Conservation (phyloP, 352 stramenopile species). For the Phytophthora megakarya region DNA sequence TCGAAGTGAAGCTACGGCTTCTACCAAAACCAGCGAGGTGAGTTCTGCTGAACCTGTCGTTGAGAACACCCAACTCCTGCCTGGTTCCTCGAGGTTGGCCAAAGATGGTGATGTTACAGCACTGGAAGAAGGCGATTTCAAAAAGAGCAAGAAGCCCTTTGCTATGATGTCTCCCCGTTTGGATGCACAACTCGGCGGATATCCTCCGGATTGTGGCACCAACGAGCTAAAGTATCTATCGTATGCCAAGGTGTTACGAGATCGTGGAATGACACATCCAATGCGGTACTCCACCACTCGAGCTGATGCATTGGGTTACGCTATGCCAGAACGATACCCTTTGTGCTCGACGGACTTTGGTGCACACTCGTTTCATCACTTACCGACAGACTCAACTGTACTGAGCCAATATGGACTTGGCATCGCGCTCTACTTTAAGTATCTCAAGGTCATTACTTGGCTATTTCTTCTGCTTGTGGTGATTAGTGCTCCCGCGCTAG, state of each 20-base stretch:
- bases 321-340: slow-evolving; percentile 60
- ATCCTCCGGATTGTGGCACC: slow-evolving; percentile 78
- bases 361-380: slow-evolving; percentile 74
- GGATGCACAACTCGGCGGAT: slow-evolving; percentile 71
- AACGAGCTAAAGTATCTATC: slow-evolving; percentile 79
- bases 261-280: slow-evolving; percentile 71
- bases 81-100: not conserved
- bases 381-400: slow-evolving; percentile 76
- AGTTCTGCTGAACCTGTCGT: slow-evolving; percentile 27
- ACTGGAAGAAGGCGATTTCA: slow-evolving; percentile 28
- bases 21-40: slow-evolving; percentile 32
- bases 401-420: slow-evolving; percentile 79
- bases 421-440: slow-evolving; percentile 87
- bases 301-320: slow-evolving; percentile 58
- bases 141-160: slow-evolving; percentile 18
- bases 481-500: slow-evolving; percentile 60
- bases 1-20: slow-evolving; percentile 19
- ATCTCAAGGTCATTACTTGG: slow-evolving; percentile 87
- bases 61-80: slow-evolving; percentile 20
- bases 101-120: slow-evolving; percentile 20
- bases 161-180: slow-evolving; percentile 43
- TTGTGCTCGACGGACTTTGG: slow-evolving; percentile 71
- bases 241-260: slow-evolving; percentile 74
- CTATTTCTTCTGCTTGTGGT: slow-evolving; percentile 80
- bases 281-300: slow-evolving; percentile 73